Percentiles rank a stretch among this genome's conserved stretches.
Conservation (phyloP, 2,329 filamentous ascomycete genomes). For the Coniochaeta sp. region DNA sequence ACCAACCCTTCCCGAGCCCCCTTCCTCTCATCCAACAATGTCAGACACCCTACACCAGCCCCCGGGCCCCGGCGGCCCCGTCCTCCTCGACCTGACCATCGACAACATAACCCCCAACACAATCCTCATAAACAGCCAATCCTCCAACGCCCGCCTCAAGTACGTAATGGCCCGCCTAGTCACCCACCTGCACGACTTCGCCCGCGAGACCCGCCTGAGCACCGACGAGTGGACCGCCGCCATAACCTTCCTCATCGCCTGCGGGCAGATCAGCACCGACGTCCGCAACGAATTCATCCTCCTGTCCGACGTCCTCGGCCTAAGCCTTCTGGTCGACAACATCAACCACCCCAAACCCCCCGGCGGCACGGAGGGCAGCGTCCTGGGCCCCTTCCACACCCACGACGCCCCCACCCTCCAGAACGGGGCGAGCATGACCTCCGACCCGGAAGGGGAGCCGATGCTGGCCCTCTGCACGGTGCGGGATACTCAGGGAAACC, state of each 20-base stretch:
- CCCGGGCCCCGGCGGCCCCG: slow-evolving; percentile 6
- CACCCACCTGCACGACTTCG: slow-evolving; percentile 74
- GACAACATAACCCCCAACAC: slow-evolving; percentile 77
- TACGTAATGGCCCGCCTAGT: slow-evolving; percentile 69
- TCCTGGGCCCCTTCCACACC: slow-evolving; percentile 77
- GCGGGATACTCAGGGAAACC: slow-evolving; percentile 54
- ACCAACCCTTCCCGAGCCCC: background rate
- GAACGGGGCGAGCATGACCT: slow-evolving; percentile 56
- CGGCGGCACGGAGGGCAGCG: slow-evolving; percentile 65
- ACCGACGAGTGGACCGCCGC: slow-evolving; percentile 73
- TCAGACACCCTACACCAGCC: slow-evolving; percentile 4
- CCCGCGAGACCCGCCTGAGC: slow-evolving; percentile 67
- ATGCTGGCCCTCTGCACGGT: slow-evolving; percentile 69
- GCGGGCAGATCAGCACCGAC: slow-evolving; percentile 66
- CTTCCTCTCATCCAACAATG: background rate
- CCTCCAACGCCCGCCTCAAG: slow-evolving; percentile 59
- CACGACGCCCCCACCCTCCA: slow-evolving; percentile 57
- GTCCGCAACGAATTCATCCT: slow-evolving; percentile 79
- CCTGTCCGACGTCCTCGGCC: slow-evolving; percentile 69
- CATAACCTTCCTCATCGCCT: slow-evolving; percentile 61
- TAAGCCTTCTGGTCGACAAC: slow-evolving; percentile 71
- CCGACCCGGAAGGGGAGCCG: slow-evolving; percentile 61
- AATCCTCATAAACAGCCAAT: slow-evolving; percentile 66
- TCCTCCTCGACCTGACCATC: slow-evolving; percentile 55
- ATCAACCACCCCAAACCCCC: slow-evolving; percentile 78